These are phyloP conservation scores for Selenicereus undatus DNA, from an alignment of 148 eudicot species.

Conservation along the genomic window DNA sequence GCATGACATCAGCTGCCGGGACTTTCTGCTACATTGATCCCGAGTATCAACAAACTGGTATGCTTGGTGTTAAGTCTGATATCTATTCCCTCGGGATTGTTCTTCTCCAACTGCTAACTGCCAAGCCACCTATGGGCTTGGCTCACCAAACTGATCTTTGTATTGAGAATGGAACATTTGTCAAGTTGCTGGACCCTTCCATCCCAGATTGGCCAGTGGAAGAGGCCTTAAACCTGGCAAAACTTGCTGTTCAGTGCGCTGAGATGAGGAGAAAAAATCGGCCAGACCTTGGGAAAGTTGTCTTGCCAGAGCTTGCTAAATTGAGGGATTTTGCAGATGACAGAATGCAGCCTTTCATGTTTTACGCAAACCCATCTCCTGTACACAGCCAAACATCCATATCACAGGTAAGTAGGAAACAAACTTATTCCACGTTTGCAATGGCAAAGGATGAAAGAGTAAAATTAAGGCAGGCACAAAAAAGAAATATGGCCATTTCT, in stretches of 20 bases:
- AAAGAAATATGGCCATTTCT: not conserved
- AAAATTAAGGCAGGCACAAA: not conserved
- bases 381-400: slow-evolving; percentile 28
- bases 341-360: slow-evolving; percentile 33
- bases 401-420: slow-evolving; percentile 36
- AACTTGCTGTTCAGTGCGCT: slow-evolving; percentile 51
- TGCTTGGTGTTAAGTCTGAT: slow-evolving; percentile 65
- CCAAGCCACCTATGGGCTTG: slow-evolving; percentile 61
- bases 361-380: slow-evolving; percentile 30
- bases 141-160: slow-evolving; percentile 40
- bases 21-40: slow-evolving; percentile 79
- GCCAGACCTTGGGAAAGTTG: slow-evolving; percentile 56
- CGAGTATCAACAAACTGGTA: slow-evolving; percentile 71
- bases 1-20: slow-evolving; percentile 63
- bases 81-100: slow-evolving; percentile 58
- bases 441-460: not conserved
- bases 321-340: slow-evolving; percentile 58
- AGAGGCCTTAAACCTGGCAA: slow-evolving; percentile 49
- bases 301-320: slow-evolving; percentile 50
- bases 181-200: slow-evolving; percentile 45
- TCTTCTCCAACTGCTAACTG: slow-evolving; percentile 61
- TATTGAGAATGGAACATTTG: slow-evolving; percentile 43
- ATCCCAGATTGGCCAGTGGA: slow-evolving; percentile 67
- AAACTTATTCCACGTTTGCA: not conserved
- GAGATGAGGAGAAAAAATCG: slow-evolving; percentile 56